Percentiles rank a stretch among this genome's conserved stretches.
phyloP scores from a whole-genome alignment of 176 grass and related monocot genomes.

The Metroxylon sagu region DNA sequence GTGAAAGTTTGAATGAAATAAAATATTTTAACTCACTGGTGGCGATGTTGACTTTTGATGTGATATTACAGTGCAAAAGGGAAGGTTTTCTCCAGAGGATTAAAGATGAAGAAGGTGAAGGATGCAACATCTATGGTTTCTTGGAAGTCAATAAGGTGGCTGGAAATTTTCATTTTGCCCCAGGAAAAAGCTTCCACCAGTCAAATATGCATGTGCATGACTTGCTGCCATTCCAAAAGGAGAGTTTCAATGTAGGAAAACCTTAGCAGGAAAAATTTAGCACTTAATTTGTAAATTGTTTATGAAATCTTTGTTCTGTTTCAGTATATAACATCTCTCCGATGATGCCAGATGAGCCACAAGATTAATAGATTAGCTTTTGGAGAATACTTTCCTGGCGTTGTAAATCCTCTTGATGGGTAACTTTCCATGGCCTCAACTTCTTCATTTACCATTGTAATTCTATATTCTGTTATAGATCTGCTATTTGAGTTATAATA shows the following conservation, averaged over 20 bases:
- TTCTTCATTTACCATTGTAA: neutral
- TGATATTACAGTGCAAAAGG: constrained; percentile 75
- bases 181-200: constrained; percentile 96
- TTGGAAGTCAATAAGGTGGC: constrained; percentile 94
- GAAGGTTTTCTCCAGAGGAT: constrained; percentile 93
- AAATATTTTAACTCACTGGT: neutral
- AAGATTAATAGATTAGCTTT: constrained; percentile 84
- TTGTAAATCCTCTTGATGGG: constrained; percentile 88
- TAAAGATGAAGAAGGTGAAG: constrained; percentile 99
- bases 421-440: constrained; percentile 35
- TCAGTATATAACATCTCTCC: neutral
- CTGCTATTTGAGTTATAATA: neutral
- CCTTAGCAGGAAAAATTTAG: constrained; percentile 14
- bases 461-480: too few species aligned
- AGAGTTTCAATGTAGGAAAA: constrained; percentile 97
- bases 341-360: constrained; percentile 69
- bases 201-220: constrained; percentile 95
- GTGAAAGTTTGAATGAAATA: neutral
- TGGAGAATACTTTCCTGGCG: constrained; percentile 84
- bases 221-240: constrained; percentile 90
- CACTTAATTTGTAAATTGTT: too few species aligned
- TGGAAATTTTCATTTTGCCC: constrained; percentile 98
- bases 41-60: neutral
- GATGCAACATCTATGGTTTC: constrained; percentile 95
- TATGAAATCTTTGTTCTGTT: too few species aligned